A percentile compares a stretch with the other conserved stretches of the same genome.
Conservation (phyloP, 495 filamentous ascomycete genomes). For the Penicillium alfredii region DNA sequence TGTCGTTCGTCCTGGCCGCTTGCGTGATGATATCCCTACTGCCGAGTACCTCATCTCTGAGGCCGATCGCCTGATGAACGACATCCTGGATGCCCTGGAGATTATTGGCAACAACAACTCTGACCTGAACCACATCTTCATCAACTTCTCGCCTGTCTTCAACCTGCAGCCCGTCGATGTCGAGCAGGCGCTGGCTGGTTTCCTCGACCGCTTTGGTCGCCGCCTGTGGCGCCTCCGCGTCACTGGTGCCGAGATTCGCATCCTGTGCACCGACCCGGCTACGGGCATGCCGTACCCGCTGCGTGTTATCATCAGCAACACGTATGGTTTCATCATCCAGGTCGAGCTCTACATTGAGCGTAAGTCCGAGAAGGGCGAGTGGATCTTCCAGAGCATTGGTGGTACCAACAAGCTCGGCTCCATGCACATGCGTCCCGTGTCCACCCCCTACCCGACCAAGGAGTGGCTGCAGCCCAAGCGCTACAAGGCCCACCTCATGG, state of each 20-base stretch:
- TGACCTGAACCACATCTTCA: constrained; percentile 99
- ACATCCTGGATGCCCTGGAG: constrained; percentile 95
- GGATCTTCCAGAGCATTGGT: constrained; percentile 97
- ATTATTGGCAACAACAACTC: constrained; percentile 99
- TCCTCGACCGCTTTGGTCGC: constrained; percentile 92
- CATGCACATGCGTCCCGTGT: constrained; percentile 88
- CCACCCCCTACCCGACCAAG: constrained; percentile 93
- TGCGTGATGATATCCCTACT: constrained; percentile 94
- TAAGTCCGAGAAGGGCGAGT: constrained; percentile 94
- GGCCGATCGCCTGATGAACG: constrained; percentile 91
- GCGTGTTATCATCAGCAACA: constrained; percentile 96
- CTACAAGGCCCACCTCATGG: constrained; percentile 98
- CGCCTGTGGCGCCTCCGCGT: constrained; percentile 95
- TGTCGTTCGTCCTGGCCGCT: constrained; percentile 83
- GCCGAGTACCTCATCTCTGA: constrained; percentile 97
- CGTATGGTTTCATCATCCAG: constrained; percentile 96
- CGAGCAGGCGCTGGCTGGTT: constrained; percentile 88
- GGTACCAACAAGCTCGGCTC: constrained; percentile 90
- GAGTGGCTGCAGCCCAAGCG: constrained; percentile 98
- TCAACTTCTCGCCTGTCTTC: constrained; percentile 97
- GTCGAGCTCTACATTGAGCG: constrained; percentile 96
- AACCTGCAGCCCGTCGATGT: constrained; percentile 85
- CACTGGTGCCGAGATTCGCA: constrained; percentile 95
- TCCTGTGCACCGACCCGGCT: constrained; percentile 84
- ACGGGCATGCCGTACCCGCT: constrained; percentile 87